phyloP scores from a whole-genome alignment of 495 filamentous ascomycete species.

The Acidiella bohemica region DNA sequence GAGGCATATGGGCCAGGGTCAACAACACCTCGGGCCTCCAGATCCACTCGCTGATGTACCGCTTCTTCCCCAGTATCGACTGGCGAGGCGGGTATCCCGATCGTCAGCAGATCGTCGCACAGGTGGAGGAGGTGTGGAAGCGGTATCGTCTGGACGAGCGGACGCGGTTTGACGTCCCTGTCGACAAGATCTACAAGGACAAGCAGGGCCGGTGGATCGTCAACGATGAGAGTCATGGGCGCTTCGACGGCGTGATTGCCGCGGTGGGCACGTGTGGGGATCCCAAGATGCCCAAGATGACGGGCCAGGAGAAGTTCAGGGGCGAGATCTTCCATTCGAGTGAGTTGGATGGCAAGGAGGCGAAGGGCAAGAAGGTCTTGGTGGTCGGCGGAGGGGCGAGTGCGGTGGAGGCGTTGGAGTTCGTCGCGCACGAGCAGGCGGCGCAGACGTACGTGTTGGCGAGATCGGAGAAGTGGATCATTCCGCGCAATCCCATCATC shows the following conservation, averaged over 20 bases:
- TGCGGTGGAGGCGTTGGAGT: slow-evolving; percentile 74
- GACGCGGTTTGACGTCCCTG: slow-evolving; percentile 56
- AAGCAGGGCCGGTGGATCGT: slow-evolving; percentile 64
- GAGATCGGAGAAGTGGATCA: slow-evolving; percentile 75
- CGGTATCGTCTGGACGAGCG: slow-evolving; percentile 55
- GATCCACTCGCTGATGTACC: slow-evolving; percentile 77
- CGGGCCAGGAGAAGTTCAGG: slow-evolving; percentile 51
- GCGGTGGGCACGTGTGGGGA: slow-evolving; percentile 70
- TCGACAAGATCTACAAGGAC: slow-evolving; percentile 55
- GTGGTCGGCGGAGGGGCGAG: slow-evolving; percentile 70
- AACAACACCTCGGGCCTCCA: slow-evolving; percentile 63
- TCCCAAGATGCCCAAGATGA: slow-evolving; percentile 54
- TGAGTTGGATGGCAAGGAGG: slow-evolving; percentile 55
- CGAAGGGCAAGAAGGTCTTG: slow-evolving; percentile 56
- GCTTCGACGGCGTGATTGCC: slow-evolving; percentile 65
- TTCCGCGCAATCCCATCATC: slow-evolving; percentile 62
- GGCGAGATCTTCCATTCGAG: slow-evolving; percentile 61
- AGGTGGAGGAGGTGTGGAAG: slow-evolving; percentile 61
- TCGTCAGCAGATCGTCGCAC: slow-evolving; percentile 54
- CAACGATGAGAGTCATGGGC: slow-evolving; percentile 53
- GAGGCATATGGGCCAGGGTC: slow-evolving; percentile 55
- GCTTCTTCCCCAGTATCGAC: slow-evolving; percentile 67
- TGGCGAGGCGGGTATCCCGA: slow-evolving; percentile 66
- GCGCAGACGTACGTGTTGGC: slow-evolving; percentile 58
- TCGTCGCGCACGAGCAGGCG: slow-evolving; percentile 53